Evolutionary conservation across 192 early-diverging fungal genomes (phyloP).

Genomic region (Linnemannia hyalina): DNA sequence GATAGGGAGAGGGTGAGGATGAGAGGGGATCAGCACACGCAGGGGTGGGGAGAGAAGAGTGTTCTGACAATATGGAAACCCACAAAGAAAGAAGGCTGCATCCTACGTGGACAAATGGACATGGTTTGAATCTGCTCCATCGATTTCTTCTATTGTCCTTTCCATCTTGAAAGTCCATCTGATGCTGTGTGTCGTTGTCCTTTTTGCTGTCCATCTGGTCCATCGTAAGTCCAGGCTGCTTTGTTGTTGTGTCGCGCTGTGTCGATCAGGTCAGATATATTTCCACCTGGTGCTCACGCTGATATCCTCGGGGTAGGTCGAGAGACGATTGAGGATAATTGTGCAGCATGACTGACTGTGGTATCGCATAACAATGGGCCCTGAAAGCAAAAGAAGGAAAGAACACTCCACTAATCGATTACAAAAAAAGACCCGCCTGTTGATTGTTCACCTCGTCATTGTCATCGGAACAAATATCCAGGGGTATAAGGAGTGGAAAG

Average conservation of each 20-base stretch:
- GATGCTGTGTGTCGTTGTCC: background rate
- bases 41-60: background rate
- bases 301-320: background rate
- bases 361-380: background rate
- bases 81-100: background rate
- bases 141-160: background rate
- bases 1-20: background rate
- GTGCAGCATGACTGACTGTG: background rate
- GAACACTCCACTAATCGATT: background rate
- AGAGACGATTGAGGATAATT: background rate
- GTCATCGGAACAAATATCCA: background rate
- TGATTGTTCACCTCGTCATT: background rate
- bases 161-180: conserved; percentile 1
- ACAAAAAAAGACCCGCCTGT: background rate
- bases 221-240: background rate
- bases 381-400: background rate
- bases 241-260: background rate
- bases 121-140: background rate
- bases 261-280: background rate
- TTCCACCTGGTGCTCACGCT: background rate
- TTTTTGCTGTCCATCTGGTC: background rate
- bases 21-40: background rate
- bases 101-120: background rate
- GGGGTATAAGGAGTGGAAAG: background rate
- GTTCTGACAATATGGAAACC: background rate